Conservation (phyloP, 2,329 filamentous ascomycete species). For the Talaromyces verruculosus region DNA sequence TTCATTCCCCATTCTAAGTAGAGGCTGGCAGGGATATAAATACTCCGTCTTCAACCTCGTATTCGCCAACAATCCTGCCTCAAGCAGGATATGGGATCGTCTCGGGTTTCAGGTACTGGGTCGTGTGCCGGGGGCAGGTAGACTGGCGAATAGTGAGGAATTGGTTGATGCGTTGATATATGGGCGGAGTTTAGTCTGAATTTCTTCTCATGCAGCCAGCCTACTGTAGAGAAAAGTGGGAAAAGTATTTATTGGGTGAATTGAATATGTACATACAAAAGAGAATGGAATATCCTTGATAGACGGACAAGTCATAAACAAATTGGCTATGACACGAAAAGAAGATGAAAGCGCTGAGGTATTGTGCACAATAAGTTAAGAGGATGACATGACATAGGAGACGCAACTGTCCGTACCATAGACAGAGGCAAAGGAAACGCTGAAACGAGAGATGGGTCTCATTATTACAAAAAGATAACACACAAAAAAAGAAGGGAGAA, state of each 20-base stretch:
- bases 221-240: neutral
- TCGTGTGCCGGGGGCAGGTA: conserved; percentile 38
- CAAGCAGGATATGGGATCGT: conserved; percentile 41
- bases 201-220: too few relatives aligned
- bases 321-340: neutral
- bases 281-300: neutral
- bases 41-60: conserved; percentile 46
- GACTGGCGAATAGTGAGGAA: conserved; percentile 38
- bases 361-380: conserved; percentile 5
- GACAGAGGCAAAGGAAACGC: neutral
- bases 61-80: conserved; percentile 42
- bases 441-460: neutral
- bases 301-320: neutral
- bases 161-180: conserved; percentile 43
- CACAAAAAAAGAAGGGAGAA: neutral
- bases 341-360: conserved; percentile 2
- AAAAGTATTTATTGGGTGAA: conserved; percentile 12
- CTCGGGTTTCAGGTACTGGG: conserved; percentile 41
- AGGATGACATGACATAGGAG: neutral
- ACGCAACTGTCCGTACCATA: neutral
- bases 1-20: neutral
- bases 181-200: conserved; percentile 32
- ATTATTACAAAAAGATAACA: neutral
- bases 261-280: conserved; percentile 20
- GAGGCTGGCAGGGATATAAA: conserved; percentile 36